Base-by-base conservation (phyloP, 2,329 filamentous ascomycete genomes). In the Diaporthe australafricana region DNA sequence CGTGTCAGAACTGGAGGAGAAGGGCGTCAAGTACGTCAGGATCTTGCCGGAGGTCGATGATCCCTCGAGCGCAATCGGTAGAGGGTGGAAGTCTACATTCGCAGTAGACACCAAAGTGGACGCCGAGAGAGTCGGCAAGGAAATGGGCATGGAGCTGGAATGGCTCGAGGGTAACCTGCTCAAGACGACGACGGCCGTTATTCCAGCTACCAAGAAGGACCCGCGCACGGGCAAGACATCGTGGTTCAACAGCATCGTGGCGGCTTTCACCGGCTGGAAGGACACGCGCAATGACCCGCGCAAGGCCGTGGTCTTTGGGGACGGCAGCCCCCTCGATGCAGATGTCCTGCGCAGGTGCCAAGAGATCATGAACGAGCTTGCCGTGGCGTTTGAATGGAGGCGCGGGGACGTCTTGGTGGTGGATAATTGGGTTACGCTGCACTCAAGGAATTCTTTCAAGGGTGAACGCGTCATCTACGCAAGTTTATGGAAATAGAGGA, bases 21-120 rank as follows among this genome's bases (percentile, higher is more conserved):
- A 73, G 42, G 72, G 72, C 14, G 72, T 73, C 17, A 57, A 52
- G 35, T 73, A 73, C 20, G 56, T 73, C 40, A 67, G 72, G 17
- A 27, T 68, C n/a, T 35, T 73, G 35, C 56, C 69, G 8, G 53
- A 66, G 32, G 65, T 45, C 27, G 50, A 73, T 7, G 72, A 73
- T 22, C 69, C 72, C 12, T 71, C 72, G 12, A 73, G 72, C n/a
- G 72, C 72, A 5, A 73, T 73, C 22, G 72, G 72, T 3, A 65
- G 72, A 47, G 72, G 72, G 6, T 73, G 72, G 72, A 72, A 57
- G 65, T 73, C 72, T n/a, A 73, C 72, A 2, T 73, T 73, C n/a
- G 69, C 55, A 1, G 72, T 71, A 7, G 27, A 65, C 9, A 55
- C 48, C 20, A 68, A 48, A 25, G 22, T 42, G 42, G 69, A 69